Evolutionary conservation across 2,329 filamentous ascomycete species (phyloP).

Genomic region (Aspergillus sp.): DNA sequence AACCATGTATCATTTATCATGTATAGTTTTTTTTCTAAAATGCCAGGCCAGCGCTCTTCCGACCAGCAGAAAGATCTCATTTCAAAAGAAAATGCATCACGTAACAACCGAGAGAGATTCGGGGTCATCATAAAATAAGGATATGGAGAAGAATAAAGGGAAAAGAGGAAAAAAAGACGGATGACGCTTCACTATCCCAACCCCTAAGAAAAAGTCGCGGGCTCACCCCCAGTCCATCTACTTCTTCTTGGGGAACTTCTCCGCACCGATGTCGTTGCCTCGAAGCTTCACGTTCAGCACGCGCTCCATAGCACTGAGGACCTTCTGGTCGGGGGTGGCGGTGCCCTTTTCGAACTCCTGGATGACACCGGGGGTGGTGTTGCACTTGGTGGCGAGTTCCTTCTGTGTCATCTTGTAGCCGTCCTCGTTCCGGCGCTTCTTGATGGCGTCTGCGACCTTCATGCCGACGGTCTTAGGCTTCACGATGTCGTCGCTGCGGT

Average conservation of each 20-base stretch:
- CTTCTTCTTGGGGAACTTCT: conserved; percentile 77
- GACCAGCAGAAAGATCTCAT: conserved; percentile 27
- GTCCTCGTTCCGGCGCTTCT: conserved; percentile 72
- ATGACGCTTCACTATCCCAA: conserved; percentile 10
- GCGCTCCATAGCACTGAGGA: conserved; percentile 73
- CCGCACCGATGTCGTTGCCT: conserved; percentile 78
- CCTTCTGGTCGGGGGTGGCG: conserved; percentile 78
- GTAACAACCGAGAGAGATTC: conserved; percentile 18
- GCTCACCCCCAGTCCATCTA: conserved; percentile 31
- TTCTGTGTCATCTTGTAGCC: conserved; percentile 97
- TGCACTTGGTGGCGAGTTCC: conserved; percentile 79
- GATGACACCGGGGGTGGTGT: conserved; percentile 76
- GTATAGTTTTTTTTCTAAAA: conserved; percentile 13
- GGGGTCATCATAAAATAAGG: conserved; percentile 23
- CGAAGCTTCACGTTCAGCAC: conserved; percentile 85
- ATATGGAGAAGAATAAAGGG: conserved; percentile 10
- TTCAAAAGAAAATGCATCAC: conserved; percentile 12
- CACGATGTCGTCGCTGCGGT: conserved; percentile 94
- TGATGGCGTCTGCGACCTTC: conserved; percentile 78
- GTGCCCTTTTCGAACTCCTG: conserved; percentile 81
- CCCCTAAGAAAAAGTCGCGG: conserved; percentile 22
- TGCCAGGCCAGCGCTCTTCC: conserved; percentile 33
- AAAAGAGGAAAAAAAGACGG: conserved; percentile 7
- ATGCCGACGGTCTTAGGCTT: conserved; percentile 89
- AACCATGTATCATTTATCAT: conserved; percentile 2